A percentile compares a stretch with the other conserved stretches of the same genome.
phyloP scores from a whole-genome alignment of 2,329 filamentous ascomycete genomes.

The Penicillium sp. region DNA sequence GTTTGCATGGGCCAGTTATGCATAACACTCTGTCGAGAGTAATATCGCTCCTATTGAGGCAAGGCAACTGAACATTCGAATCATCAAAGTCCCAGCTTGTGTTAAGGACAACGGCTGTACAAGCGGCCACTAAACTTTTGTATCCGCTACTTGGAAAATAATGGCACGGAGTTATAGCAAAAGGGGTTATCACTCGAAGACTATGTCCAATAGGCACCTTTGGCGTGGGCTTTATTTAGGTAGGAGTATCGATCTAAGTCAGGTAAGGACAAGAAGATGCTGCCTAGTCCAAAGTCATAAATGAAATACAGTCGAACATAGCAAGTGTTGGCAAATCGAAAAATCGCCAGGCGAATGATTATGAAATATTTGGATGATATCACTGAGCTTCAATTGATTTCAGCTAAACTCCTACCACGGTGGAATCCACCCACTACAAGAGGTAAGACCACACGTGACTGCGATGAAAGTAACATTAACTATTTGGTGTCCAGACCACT shows the following conservation, averaged over 20 bases:
- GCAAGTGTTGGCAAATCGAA: neutral
- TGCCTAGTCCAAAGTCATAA: neutral
- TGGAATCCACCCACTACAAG: neutral
- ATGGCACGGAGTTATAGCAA: no score
- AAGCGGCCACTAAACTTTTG: no score
- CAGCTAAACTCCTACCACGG: neutral
- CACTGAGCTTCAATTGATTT: neutral
- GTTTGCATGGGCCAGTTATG: neutral
- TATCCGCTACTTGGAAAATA: neutral
- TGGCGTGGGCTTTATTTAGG: neutral
- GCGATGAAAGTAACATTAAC: neutral
- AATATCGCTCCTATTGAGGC: neutral
- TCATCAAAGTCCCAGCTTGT: neutral
- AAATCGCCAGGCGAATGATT: neutral
- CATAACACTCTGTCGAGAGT: neutral
- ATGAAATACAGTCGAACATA: neutral
- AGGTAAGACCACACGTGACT: conserved; percentile 1
- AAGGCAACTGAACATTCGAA: neutral
- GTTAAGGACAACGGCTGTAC: neutral
- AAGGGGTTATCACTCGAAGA: neutral
- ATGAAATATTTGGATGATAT: neutral
- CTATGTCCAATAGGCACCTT: neutral
- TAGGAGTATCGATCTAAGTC: no score
- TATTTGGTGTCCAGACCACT: neutral
- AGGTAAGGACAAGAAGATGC: no score